phyloP scores from a whole-genome alignment of 2,329 filamentous ascomycete species.

The Ophiocordyceps sinensis region DNA sequence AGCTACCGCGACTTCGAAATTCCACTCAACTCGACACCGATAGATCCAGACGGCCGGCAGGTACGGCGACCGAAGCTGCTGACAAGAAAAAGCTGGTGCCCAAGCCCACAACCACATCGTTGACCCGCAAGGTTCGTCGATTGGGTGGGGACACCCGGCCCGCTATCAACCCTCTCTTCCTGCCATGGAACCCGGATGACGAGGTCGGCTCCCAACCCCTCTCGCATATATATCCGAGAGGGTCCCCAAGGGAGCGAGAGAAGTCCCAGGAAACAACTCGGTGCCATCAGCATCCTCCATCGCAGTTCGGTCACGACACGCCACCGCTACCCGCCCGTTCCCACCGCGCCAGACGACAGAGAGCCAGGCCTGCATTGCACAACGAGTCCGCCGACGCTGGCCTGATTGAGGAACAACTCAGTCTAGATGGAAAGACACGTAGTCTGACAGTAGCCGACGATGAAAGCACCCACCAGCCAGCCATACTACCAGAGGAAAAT shows the following conservation, averaged over 20 bases:
- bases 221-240: neutral
- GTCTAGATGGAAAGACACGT: too few species aligned
- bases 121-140: conserved; percentile 16
- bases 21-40: conserved; percentile 11
- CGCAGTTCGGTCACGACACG: too few species aligned
- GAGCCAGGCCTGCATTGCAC: too few species aligned
- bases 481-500: too few species aligned
- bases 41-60: conserved; percentile 3
- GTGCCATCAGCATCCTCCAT: too few species aligned
- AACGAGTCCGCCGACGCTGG: too few species aligned
- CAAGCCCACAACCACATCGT: conserved; percentile 10
- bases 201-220: conserved; percentile 2
- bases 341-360: too few species aligned
- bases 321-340: too few species aligned
- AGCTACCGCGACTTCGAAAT: conserved; percentile 22
- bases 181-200: conserved; percentile 15
- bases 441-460: too few species aligned
- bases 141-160: conserved; percentile 10
- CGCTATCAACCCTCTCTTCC: conserved; percentile 15
- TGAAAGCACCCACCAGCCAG: too few species aligned
- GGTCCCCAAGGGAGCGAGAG: conserved; percentile 2
- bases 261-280: too few species aligned
- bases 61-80: conserved; percentile 1
- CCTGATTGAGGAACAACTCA: too few species aligned
- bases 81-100: conserved; percentile 8